Evolutionary conservation across 495 filamentous ascomycete species (phyloP).

Genomic region (Aspergillus panamensis): DNA sequence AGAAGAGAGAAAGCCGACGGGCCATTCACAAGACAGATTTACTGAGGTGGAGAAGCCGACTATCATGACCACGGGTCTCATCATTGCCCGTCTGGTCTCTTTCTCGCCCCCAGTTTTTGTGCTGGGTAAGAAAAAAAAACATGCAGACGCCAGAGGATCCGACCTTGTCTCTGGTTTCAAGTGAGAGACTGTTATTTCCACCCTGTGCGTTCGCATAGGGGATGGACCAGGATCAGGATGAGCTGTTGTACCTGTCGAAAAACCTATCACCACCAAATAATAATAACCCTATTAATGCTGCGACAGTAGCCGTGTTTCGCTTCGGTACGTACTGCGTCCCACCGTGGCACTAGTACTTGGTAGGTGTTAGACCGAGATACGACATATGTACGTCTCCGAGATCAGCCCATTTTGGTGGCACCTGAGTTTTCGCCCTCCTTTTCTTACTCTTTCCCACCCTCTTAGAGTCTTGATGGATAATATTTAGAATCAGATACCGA

Average conservation of each 20-base stretch:
- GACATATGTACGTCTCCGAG: slow-evolving; percentile 1
- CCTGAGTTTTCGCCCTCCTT: neutral
- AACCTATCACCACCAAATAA: neutral
- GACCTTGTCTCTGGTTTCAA: neutral
- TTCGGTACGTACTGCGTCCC: slow-evolving; percentile 1
- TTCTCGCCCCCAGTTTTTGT: too few relatives aligned
- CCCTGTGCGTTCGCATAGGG: neutral
- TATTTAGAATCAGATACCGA: neutral
- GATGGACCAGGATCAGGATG: neutral
- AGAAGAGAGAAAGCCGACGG: too few relatives aligned
- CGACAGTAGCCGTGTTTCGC: neutral
- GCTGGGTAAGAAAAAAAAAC: neutral
- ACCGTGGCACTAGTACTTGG: neutral
- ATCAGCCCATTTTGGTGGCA: neutral
- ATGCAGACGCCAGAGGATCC: neutral
- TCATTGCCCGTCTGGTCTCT: too few relatives aligned
- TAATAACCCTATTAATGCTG: too few relatives aligned
- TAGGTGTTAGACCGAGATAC: slow-evolving; percentile 1
- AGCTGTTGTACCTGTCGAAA: neutral
- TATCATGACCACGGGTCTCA: too few relatives aligned
- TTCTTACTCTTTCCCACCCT: neutral
- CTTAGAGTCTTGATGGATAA: too few relatives aligned
- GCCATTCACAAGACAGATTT: too few relatives aligned
- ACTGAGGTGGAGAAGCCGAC: too few relatives aligned
- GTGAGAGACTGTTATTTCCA: neutral